Percentiles rank a stretch among this genome's conserved stretches.
These are phyloP conservation scores for Suillus subaureus DNA, from an alignment of 768 basidiomycete species.

Conservation along the genomic window DNA sequence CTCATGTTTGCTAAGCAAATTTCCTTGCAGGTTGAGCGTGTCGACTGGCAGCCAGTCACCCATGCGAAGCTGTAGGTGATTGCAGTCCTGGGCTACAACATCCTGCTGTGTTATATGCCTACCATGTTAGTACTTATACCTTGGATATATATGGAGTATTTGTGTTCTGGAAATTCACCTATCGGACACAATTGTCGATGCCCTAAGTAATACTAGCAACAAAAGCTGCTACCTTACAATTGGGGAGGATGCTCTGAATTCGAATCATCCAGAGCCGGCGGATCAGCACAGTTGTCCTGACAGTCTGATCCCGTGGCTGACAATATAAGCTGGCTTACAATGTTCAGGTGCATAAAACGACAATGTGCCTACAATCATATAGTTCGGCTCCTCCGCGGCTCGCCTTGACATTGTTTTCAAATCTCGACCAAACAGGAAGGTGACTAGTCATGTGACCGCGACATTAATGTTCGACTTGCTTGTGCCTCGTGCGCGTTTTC, in stretches of 20 bases:
- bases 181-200: not conserved
- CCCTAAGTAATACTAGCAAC: not conserved
- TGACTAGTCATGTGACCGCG: conserved; percentile 15
- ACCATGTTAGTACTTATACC: not conserved
- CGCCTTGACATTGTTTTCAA: not conserved
- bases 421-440: not conserved
- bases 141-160: too few species aligned
- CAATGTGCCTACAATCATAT: not conserved
- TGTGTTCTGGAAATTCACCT: not conserved
- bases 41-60: conserved; percentile 60
- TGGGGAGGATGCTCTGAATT: not conserved
- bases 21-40: conserved; percentile 54
- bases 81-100: conserved; percentile 22
- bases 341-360: not conserved
- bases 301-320: not conserved
- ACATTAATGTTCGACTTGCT: conserved; percentile 4
- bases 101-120: not conserved
- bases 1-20: conserved; percentile 9
- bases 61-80: conserved; percentile 8
- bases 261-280: not conserved
- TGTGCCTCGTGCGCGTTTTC: conserved; percentile 4
- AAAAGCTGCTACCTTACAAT: not conserved
- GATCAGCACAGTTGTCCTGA: not conserved
- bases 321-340: not conserved
- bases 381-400: not conserved